Evolutionary conservation across 1,284 basidiomycete genomes (phyloP), one percentile per base, ranked within the genome.

Genomic region (Lentinula novae-zelandiae): DNA sequence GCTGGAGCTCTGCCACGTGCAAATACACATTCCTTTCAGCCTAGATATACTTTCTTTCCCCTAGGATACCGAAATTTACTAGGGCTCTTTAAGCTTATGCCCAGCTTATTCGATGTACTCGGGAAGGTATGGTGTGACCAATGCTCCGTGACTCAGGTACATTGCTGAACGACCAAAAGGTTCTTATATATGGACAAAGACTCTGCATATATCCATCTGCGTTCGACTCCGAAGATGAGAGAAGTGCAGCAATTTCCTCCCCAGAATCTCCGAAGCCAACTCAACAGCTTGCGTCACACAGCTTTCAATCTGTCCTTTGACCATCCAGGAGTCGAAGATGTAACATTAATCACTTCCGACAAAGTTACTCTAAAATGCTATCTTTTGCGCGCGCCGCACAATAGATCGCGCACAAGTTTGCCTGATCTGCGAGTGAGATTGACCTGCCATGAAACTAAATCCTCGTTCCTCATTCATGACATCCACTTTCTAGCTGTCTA

Each of bases 181-280:
- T 42, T 17, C 15, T 42, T 12, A 42, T 42, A 38, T 58, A 63
- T 34, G 63, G 63, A 15, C 60, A 64, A 22, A 50, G 20, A 13
- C 49, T 64, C 12, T 51, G 42, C 17, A 53, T 64, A 50, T 64
- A 64, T 34, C 63, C 63, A 22, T 54, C 61, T 15, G 61, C 63
- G 4, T 64, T 64, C 58, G 61, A 64, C 10, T 51, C 57, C 20
- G 27, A 39, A 10, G 54, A 58, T 17, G 60, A 61, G 42, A 48
- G 54, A 58, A 50, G 60, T 60, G 12, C n/a, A 20, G 27, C 33
- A 42, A 34, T 42, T 38, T 59, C 15, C 38, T 33, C 42, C 13
- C n/a, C 10, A 20, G 17, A 17, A 15, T 3, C 15, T 31, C 15
- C 17, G 20, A 10, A 36, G 5, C 9, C 34, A 31, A 38, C 20